Conservation (phyloP, 192 early-diverging fungal species). For the Coemansia reversa region DNA sequence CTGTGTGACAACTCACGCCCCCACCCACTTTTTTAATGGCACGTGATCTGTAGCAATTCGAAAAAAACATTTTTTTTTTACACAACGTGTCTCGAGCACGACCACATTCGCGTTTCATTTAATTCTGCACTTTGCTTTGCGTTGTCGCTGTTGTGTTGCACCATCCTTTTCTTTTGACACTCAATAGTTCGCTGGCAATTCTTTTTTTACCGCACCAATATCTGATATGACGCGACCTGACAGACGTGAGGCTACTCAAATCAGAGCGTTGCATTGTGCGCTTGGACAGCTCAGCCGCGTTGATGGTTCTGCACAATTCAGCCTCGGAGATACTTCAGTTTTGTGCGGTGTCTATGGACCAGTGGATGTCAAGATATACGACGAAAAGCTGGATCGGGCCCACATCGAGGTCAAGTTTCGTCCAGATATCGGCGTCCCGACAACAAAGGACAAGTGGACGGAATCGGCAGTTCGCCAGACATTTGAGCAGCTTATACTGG, state of each 20-base stretch:
- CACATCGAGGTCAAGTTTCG: slow-evolving; percentile 77
- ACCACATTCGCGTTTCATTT: not conserved
- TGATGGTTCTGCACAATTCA: slow-evolving; percentile 86
- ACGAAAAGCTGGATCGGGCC: slow-evolving; percentile 88
- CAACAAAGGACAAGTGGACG: slow-evolving; percentile 70
- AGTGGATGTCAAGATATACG: slow-evolving; percentile 76
- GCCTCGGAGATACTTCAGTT: slow-evolving; percentile 72
- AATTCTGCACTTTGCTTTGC: not conserved
- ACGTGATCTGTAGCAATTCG: not conserved
- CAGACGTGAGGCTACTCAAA: slow-evolving; percentile 57
- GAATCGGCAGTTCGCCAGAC: slow-evolving; percentile 71
- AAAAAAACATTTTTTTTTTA: not conserved
- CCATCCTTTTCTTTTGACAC: not conserved
- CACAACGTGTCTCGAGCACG: not conserved
- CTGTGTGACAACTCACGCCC: no score
- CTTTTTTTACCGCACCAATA: not conserved
- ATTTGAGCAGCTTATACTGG: slow-evolving; percentile 72
- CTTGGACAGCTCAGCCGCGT: slow-evolving; percentile 69
- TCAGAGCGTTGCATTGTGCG: slow-evolving; percentile 70
- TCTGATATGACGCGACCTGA: slow-evolving; percentile 51
- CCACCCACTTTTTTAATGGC: not conserved
- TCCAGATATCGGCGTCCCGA: slow-evolving; percentile 62
- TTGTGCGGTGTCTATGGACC: slow-evolving; percentile 85
- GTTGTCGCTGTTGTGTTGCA: no score
- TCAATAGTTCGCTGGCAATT: not conserved